Conservation (phyloP, 1,284 basidiomycete genomes). For the Cryptococcus deneoformans region DNA sequence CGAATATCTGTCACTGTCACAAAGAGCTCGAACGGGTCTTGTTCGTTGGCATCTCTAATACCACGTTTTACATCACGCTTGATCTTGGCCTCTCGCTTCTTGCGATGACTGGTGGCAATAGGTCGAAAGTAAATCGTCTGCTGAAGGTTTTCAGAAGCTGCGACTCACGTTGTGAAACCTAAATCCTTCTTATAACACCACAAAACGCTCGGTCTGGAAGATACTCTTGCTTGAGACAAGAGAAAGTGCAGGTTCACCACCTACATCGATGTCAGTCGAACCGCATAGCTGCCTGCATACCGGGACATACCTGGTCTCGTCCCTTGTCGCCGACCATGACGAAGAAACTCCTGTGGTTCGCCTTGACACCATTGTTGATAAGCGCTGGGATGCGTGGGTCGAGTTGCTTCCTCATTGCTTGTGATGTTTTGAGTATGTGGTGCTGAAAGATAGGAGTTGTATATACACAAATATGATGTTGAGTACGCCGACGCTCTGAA, state of each 20-base stretch:
- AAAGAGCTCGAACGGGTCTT: slow-evolving; percentile 97
- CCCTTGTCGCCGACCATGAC: slow-evolving; percentile 95
- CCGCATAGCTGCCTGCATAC: neutral
- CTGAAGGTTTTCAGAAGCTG: slow-evolving; percentile 22
- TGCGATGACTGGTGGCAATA: slow-evolving; percentile 68
- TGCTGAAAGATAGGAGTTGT: neutral
- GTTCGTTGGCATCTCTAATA: slow-evolving; percentile 88
- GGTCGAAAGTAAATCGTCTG: slow-evolving; percentile 21
- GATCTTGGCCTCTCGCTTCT: slow-evolving; percentile 93
- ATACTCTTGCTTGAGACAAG: slow-evolving; percentile 83
- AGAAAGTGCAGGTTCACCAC: slow-evolving; percentile 96
- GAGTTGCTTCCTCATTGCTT: slow-evolving; percentile 56
- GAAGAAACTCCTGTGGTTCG: slow-evolving; percentile 93
- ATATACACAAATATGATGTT: too few relatives aligned
- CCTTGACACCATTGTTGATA: slow-evolving; percentile 89
- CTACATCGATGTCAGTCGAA: slow-evolving; percentile 48
- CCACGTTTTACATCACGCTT: slow-evolving; percentile 93
- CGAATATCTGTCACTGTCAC: slow-evolving; percentile 98
- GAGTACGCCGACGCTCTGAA: too few relatives aligned
- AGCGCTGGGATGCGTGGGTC: slow-evolving; percentile 91
- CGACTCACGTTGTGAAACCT: slow-evolving; percentile 78
- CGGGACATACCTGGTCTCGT: slow-evolving; percentile 70
- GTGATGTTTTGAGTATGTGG: neutral
- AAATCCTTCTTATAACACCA: slow-evolving; percentile 99
- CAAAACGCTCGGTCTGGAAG: slow-evolving; percentile 82